These are phyloP conservation scores for Colletotrichum somersetense DNA, from an alignment of 2,329 filamentous ascomycete genomes.

Conservation along the genomic window DNA sequence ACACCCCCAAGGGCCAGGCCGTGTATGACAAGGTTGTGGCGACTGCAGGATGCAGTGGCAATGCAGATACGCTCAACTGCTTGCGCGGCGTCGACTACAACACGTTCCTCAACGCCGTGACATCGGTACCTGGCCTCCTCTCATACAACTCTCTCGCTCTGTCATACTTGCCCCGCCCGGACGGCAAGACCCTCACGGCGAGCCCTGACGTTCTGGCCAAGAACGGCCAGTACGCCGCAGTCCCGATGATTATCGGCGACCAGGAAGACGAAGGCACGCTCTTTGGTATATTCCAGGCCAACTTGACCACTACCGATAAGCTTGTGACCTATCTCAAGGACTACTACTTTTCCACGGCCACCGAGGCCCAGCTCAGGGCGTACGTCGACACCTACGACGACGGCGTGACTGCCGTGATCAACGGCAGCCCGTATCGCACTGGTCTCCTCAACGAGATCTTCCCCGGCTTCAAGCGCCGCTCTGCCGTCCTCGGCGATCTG, in stretches of 20 bases:
- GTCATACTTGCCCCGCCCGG: slow-evolving; percentile 72
- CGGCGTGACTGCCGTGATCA: slow-evolving; percentile 60
- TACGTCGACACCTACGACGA: slow-evolving; percentile 68
- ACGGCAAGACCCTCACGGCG: slow-evolving; percentile 64
- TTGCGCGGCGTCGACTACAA: slow-evolving; percentile 66
- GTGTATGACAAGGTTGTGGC: slow-evolving; percentile 66
- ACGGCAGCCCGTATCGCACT: slow-evolving; percentile 72
- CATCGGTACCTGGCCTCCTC: slow-evolving; percentile 68
- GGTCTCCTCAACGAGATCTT: slow-evolving; percentile 70
- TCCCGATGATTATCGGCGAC: slow-evolving; percentile 74
- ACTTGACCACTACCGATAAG: slow-evolving; percentile 67
- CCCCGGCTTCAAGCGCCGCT: slow-evolving; percentile 73
- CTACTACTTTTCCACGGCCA: slow-evolving; percentile 47
- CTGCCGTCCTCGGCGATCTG: slow-evolving; percentile 73
- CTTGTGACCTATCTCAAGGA: slow-evolving; percentile 48
- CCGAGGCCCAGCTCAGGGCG: slow-evolving; percentile 55
- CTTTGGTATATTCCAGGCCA: slow-evolving; percentile 69
- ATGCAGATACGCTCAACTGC: slow-evolving; percentile 64
- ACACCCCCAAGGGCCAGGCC: slow-evolving; percentile 67
- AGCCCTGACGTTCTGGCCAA: slow-evolving; percentile 64
- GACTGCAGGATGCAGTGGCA: slow-evolving; percentile 65
- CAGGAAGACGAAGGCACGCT: slow-evolving; percentile 77
- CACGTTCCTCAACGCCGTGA: slow-evolving; percentile 67
- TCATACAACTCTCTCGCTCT: slow-evolving; percentile 70
- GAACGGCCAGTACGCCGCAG: slow-evolving; percentile 64